Conservation (phyloP, 805 yeast species). For the Myxozyma vanderwaltii region DNA sequence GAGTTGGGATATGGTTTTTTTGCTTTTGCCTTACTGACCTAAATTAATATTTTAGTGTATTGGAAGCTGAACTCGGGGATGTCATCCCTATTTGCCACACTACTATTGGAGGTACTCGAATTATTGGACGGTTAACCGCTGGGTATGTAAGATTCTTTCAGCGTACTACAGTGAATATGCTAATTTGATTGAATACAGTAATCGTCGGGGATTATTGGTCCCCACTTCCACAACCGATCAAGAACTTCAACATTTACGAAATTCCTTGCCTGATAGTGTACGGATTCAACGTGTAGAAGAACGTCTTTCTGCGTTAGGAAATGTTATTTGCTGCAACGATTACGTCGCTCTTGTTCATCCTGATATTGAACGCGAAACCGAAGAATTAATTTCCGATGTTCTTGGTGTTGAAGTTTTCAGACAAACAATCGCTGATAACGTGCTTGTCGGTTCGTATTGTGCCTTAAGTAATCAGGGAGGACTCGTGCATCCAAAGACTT, state of each 20-base stretch:
- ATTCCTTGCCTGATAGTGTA: slow-evolving; percentile 91
- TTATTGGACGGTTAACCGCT: slow-evolving; percentile 96
- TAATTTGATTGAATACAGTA: slow-evolving; percentile 52
- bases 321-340: slow-evolving; percentile 97
- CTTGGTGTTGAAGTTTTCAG: slow-evolving; percentile 98
- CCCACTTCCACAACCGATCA: slow-evolving; percentile 99
- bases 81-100: slow-evolving; percentile 95
- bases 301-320: slow-evolving; percentile 93
- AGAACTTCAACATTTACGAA: slow-evolving; percentile 95
- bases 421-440: slow-evolving; percentile 98
- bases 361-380: slow-evolving; percentile 98
- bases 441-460: slow-evolving; percentile 95
- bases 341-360: slow-evolving; percentile 99
- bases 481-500: slow-evolving; percentile 95
- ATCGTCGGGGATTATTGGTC: slow-evolving; percentile 94
- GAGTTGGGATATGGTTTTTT: no score
- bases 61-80: slow-evolving; percentile 97
- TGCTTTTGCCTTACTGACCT: no score
- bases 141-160: slow-evolving; percentile 24
- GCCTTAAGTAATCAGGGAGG: slow-evolving; percentile 96
- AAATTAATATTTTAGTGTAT: slow-evolving; percentile 65
- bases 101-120: slow-evolving; percentile 97
- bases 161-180: background rate
- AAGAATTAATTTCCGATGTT: slow-evolving; percentile 96
- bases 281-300: slow-evolving; percentile 98